A percentile compares a stretch with the other conserved stretches of the same genome.
These are phyloP conservation scores for Exophiala phaeomuriformis DNA, from an alignment of 2,329 filamentous ascomycete species.

Conservation along the genomic window DNA sequence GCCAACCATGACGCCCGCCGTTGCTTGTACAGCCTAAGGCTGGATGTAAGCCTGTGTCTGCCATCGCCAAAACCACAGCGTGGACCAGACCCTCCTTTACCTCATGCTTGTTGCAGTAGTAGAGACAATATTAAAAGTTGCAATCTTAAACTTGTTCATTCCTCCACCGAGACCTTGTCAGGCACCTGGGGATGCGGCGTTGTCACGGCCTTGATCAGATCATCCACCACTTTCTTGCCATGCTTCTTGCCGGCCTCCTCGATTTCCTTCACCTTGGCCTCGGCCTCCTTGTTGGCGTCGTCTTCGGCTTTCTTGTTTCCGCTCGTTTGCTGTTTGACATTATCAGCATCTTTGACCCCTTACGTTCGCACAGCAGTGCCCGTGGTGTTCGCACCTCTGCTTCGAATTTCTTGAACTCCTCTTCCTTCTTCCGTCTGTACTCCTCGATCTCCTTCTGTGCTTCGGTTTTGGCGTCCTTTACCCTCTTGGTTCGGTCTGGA, in stretches of 20 bases:
- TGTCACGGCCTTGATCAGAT: conserved; percentile 77
- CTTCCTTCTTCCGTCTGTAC: conserved; percentile 82
- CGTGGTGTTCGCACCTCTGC: conserved; percentile 50
- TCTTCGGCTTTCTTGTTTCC: conserved; percentile 79
- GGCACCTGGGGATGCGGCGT: conserved; percentile 69
- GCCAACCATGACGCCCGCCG: neutral
- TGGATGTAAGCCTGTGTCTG: neutral
- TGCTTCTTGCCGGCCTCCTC: conserved; percentile 70
- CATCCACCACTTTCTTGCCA: conserved; percentile 70
- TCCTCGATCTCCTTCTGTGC: conserved; percentile 97
- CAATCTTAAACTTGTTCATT: conserved; percentile 6
- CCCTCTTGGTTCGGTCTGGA: conserved; percentile 84
- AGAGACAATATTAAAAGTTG: neutral
- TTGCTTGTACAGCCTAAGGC: neutral
- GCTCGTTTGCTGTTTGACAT: conserved; percentile 64
- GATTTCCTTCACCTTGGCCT: conserved; percentile 75
- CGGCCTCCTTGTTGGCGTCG: conserved; percentile 72
- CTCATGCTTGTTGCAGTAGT: neutral
- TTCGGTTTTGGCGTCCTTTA: conserved; percentile 92
- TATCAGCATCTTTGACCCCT: neutral
- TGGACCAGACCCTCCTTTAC: neutral
- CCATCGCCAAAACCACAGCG: neutral
- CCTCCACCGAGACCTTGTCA: conserved; percentile 30
- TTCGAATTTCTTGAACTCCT: conserved; percentile 93
- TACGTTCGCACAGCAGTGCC: conserved; percentile 1